These are phyloP conservation scores for Periconia digitata DNA, from an alignment of 2,329 filamentous ascomycete species.

Conservation along the genomic window DNA sequence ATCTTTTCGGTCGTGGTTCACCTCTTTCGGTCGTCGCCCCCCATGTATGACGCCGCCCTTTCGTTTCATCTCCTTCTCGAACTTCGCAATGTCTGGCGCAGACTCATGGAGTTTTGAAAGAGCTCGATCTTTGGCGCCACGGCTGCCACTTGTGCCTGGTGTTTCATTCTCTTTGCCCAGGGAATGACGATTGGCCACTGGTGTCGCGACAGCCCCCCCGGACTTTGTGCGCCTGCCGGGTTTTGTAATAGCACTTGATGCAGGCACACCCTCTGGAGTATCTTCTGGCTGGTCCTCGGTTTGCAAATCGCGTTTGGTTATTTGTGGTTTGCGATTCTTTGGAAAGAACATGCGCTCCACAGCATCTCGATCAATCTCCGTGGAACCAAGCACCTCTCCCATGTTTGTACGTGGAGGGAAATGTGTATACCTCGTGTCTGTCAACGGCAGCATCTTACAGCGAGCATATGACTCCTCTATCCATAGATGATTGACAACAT, in stretches of 20 bases:
- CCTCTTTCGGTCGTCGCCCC: constrained; percentile 41
- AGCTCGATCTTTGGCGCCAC: constrained; percentile 87
- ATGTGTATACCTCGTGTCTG: constrained; percentile 75
- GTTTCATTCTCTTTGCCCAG: constrained; percentile 81
- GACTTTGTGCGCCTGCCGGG: constrained; percentile 24
- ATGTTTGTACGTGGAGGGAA: constrained; percentile 90
- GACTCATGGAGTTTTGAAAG: constrained; percentile 73
- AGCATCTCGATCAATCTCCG: constrained; percentile 72
- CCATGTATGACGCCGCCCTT: constrained; percentile 66
- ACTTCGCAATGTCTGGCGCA: constrained; percentile 82
- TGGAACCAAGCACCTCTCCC: constrained; percentile 89
- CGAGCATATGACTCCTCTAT: constrained; percentile 95
- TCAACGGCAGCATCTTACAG: constrained; percentile 73
- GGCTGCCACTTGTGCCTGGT: constrained; percentile 72
- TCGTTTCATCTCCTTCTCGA: constrained; percentile 91
- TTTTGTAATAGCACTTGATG: constrained; percentile 28
- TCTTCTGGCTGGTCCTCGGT: too few species aligned
- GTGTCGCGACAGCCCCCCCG: constrained; percentile 51
- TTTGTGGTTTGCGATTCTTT: constrained; percentile 28
- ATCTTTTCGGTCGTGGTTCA: constrained; percentile 34
- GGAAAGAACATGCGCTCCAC: constrained; percentile 69
- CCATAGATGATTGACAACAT: constrained; percentile 94
- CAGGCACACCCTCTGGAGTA: constrained; percentile 19
- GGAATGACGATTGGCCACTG: constrained; percentile 43
- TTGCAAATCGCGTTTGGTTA: constrained; percentile 20